A percentile compares a stretch with the other conserved stretches of the same genome.
These are phyloP conservation scores for Botrytis galanthina DNA, from an alignment of 2,329 filamentous ascomycete species.

Conservation along the genomic window DNA sequence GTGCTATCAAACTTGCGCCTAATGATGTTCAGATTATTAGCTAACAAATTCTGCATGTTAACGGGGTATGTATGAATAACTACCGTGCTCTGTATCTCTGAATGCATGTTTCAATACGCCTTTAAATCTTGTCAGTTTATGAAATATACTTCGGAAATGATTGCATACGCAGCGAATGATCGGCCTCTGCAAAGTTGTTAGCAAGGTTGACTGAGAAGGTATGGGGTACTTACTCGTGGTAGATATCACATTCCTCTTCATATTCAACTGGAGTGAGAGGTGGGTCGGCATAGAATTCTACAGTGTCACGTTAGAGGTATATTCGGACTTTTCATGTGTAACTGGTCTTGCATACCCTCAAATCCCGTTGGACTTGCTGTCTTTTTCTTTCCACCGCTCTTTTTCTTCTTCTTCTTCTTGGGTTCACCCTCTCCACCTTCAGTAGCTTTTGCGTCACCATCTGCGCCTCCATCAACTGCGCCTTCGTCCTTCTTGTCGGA, in stretches of 20 bases:
- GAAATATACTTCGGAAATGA: slow-evolving; percentile 3
- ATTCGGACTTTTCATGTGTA: not conserved
- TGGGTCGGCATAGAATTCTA: slow-evolving; percentile 74
- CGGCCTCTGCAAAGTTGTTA: slow-evolving; percentile 42
- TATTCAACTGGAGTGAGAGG: slow-evolving; percentile 71
- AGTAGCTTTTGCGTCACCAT: slow-evolving; percentile 25
- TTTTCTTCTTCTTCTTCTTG: slow-evolving; percentile 47
- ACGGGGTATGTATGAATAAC: not conserved
- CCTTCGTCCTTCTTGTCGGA: not conserved
- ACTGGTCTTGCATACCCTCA: slow-evolving; percentile 50
- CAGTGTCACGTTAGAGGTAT: slow-evolving; percentile 22
- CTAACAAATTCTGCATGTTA: not conserved
- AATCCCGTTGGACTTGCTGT: slow-evolving; percentile 58
- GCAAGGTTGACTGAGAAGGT: slow-evolving; percentile 28
- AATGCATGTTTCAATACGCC: slow-evolving; percentile 82
- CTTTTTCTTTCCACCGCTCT: slow-evolving; percentile 38
- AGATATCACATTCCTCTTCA: slow-evolving; percentile 65
- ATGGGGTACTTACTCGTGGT: slow-evolving; percentile 53
- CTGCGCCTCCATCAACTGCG: slow-evolving; percentile 4
- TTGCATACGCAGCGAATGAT: slow-evolving; percentile 56
- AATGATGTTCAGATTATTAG: not conserved
- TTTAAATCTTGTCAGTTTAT: slow-evolving; percentile 25
- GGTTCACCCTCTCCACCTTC: not conserved
- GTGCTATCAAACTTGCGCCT: slow-evolving; percentile 70
- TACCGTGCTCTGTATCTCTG: slow-evolving; percentile 66